Percentiles rank a stretch among this genome's conserved stretches.
Conservation (phyloP, 2,329 filamentous ascomycete genomes). For the Penicillium digitatum region DNA sequence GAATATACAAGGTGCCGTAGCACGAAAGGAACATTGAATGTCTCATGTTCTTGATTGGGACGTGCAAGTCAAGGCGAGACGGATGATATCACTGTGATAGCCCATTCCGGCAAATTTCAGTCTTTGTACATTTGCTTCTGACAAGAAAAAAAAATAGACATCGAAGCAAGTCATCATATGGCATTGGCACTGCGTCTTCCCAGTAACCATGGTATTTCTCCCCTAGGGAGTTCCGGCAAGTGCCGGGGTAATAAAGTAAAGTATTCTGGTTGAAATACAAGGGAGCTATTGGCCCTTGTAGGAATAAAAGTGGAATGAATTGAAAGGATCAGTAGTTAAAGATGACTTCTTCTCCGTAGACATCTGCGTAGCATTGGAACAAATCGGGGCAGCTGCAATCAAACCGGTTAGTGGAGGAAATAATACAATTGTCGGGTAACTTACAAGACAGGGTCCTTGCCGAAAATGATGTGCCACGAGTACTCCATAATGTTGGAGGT, state of each 20-base stretch:
- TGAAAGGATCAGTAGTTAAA: constrained; percentile 1
- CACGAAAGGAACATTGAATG: not conserved
- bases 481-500: constrained; percentile 60
- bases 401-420: constrained; percentile 3
- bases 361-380: constrained; percentile 25
- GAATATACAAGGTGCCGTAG: constrained; percentile 8
- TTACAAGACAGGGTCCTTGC: constrained; percentile 36
- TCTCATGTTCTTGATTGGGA: not conserved
- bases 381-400: constrained; percentile 22
- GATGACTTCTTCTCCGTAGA: constrained; percentile 25
- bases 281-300: not conserved
- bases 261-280: not conserved
- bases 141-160: constrained; percentile 14
- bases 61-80: not conserved
- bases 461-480: constrained; percentile 57
- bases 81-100: not conserved
- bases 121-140: constrained; percentile 17
- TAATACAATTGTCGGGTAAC: constrained; percentile 6
- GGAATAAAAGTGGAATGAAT: not conserved
- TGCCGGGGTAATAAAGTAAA: not conserved
- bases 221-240: not conserved
- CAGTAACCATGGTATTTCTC: constrained; percentile 4
- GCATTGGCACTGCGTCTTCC: constrained; percentile 13
- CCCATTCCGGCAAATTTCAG: not conserved
- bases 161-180: constrained; percentile 24